Base-by-base conservation (phyloP, 805 yeast genomes). In the Saccharomyces kudriavzevii region DNA sequence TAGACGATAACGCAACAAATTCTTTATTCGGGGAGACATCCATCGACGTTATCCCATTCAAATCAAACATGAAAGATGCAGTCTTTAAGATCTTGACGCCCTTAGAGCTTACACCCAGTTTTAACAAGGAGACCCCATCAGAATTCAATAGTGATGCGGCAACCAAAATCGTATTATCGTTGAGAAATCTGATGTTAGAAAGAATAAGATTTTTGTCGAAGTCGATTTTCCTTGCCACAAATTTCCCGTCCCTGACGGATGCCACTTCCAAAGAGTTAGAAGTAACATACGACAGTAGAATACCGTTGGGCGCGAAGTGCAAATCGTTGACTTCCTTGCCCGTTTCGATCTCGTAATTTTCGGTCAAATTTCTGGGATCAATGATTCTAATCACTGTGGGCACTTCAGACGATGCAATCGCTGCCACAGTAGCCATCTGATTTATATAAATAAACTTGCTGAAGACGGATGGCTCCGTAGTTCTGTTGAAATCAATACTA, bases 341-440 rank as follows among this genome's bases (percentile, higher is more conserved):
- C 1, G 89, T 77, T 53, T 74, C 80, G 53, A 80, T 77, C 62
- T 77, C 82, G 60, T 74, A 77, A 46, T 74, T 76, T 54, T 79
- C 78, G 48, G 78, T 80, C 54, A 88, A 70, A 27, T 79, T 72
- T 5, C 74, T 77, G 5, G 79, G 77, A 57, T 84, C 80, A 56
- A 89, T 78, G 22, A 86, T 71, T 64, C 81, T 84, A 20, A 88
- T 73, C 4, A 77, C 70, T 0, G 89, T 81, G 0, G 94, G 92
- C 5, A 75, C 70, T 24, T 77, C 74, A 1, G 92, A 83, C 26
- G 91, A 82, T 54, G 88, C 82, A 54, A 87, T 73, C 2, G 85
- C 87, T 5, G 88, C 88, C 9, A 80, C 72, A 2, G 80, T 64
- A n/a, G 81, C 83, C 62, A 84, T 84, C 22, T 73, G 70, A 0